phyloP scores from a whole-genome alignment of 805 yeast species.

The Zygoascus flipseniorum region DNA sequence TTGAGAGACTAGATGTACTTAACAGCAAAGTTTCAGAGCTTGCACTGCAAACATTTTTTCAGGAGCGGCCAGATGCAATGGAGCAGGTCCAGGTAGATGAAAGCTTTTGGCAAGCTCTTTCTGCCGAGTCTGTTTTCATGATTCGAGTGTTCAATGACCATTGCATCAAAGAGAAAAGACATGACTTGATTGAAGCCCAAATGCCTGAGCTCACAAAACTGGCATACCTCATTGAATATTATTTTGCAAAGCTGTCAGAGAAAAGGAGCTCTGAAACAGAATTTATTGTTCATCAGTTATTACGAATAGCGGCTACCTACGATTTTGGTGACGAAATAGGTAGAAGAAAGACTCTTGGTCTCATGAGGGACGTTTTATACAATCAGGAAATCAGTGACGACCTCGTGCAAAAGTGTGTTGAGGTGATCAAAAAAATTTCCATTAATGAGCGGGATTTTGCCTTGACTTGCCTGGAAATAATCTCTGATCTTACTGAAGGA shows the following conservation, averaged over 20 bases:
- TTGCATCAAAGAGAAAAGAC: slow-evolving; percentile 47
- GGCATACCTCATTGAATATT: slow-evolving; percentile 49
- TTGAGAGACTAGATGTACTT: slow-evolving; percentile 65
- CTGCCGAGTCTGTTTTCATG: slow-evolving; percentile 68
- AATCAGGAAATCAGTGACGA: slow-evolving; percentile 48
- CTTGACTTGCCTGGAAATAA: slow-evolving; percentile 70
- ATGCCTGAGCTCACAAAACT: slow-evolving; percentile 75
- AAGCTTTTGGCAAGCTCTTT: slow-evolving; percentile 60
- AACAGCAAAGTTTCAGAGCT: slow-evolving; percentile 57
- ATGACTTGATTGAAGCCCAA: slow-evolving; percentile 51
- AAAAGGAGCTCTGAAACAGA: slow-evolving; percentile 30
- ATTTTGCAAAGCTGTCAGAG: slow-evolving; percentile 34
- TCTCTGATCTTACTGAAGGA: slow-evolving; percentile 58
- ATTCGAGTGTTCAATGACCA: slow-evolving; percentile 57
- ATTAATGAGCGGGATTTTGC: slow-evolving; percentile 78
- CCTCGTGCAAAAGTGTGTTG: slow-evolving; percentile 47
- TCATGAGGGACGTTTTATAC: slow-evolving; percentile 39
- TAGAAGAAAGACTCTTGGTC: slow-evolving; percentile 61
- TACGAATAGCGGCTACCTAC: slow-evolving; percentile 56
- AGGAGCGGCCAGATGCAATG: slow-evolving; percentile 53
- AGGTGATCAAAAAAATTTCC: slow-evolving; percentile 61
- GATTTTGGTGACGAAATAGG: slow-evolving; percentile 91
- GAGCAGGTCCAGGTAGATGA: slow-evolving; percentile 50
- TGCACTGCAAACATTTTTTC: slow-evolving; percentile 58
- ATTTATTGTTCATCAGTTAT: slow-evolving; percentile 65